Evolutionary conservation across 345 rosid genomes (phyloP).

Genomic region (Aurinia saxatilis): DNA sequence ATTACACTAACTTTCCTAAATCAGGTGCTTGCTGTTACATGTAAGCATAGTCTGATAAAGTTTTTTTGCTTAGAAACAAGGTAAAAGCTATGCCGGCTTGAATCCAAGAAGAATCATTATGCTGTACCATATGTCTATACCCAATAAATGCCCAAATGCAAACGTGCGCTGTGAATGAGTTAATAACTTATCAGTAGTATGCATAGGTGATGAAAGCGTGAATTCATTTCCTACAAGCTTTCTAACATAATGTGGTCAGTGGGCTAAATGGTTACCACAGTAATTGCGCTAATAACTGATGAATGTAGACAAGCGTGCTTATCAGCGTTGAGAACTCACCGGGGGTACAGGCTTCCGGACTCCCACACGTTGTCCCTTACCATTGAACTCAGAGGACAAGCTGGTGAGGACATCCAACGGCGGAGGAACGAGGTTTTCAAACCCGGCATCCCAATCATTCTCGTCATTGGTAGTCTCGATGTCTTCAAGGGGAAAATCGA

Average conservation of each 20-base stretch:
- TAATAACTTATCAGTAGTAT: not conserved
- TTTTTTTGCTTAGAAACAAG: not conserved
- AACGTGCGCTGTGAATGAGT: not conserved
- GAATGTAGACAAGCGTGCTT: not conserved
- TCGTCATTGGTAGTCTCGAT: slow-evolving; percentile 33
- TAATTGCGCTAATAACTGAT: not conserved
- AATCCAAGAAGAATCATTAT: not conserved
- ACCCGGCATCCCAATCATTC: slow-evolving; percentile 59
- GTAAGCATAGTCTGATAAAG: not conserved
- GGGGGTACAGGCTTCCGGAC: slow-evolving; percentile 15
- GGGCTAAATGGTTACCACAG: not conserved
- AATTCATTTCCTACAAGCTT: not conserved
- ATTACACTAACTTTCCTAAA: not conserved
- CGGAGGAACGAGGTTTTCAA: slow-evolving; percentile 63
- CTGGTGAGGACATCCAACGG: slow-evolving; percentile 44
- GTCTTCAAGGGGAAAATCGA: slow-evolving; percentile 56
- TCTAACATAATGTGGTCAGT: not conserved
- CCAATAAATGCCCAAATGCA: not conserved
- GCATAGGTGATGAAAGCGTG: not conserved
- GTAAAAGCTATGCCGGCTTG: not conserved
- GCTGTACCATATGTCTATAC: not conserved
- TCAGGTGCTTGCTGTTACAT: not conserved
- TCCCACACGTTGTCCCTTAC: slow-evolving; percentile 20
- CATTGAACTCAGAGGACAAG: slow-evolving; percentile 35
- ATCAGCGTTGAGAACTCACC: slow-evolving; percentile 36